phyloP scores from a whole-genome alignment of 176 grass and related monocot species.

The Phoenix dactylifera region DNA sequence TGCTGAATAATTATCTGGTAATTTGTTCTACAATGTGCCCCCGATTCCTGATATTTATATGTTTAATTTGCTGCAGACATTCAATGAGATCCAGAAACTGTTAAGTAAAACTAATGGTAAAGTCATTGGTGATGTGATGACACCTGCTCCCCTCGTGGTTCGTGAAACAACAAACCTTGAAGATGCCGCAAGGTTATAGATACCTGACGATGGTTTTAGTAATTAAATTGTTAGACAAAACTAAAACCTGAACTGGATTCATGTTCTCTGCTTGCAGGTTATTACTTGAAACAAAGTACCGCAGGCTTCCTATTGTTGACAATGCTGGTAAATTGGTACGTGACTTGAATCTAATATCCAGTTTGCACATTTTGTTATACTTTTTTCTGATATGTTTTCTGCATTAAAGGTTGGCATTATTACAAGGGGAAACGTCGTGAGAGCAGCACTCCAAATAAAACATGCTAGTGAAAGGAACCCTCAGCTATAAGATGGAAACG shows the following conservation, averaged over 20 bases:
- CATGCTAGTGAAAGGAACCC: slow-evolving; percentile 19
- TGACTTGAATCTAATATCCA: neutral
- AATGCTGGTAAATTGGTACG: slow-evolving; percentile 57
- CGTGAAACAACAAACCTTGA: slow-evolving; percentile 89
- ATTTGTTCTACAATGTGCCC: too few relatives aligned
- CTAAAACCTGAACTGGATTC: neutral
- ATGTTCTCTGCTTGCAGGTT: slow-evolving; percentile 19
- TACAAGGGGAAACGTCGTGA: slow-evolving; percentile 69
- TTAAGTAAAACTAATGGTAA: slow-evolving; percentile 82
- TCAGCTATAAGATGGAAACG: slow-evolving; percentile 11
- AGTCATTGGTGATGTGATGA: slow-evolving; percentile 86
- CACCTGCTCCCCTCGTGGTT: slow-evolving; percentile 59
- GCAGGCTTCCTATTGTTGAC: slow-evolving; percentile 57
- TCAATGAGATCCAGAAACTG: slow-evolving; percentile 81
- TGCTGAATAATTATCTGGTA: too few relatives aligned
- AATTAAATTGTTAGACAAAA: too few relatives aligned
- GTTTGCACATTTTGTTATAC: neutral
- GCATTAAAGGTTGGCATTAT: slow-evolving; percentile 54
- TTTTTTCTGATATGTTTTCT: neutral
- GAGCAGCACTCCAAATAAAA: slow-evolving; percentile 55
- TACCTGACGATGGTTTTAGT: too few relatives aligned
- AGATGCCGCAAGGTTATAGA: slow-evolving; percentile 60
- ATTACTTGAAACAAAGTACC: slow-evolving; percentile 70
- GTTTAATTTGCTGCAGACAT: slow-evolving; percentile 38
- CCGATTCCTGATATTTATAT: too few relatives aligned